Evolutionary conservation across 768 basidiomycete species (phyloP), one percentile per base, ranked within the genome.

Genomic region (Fibroporia radiculosa): DNA sequence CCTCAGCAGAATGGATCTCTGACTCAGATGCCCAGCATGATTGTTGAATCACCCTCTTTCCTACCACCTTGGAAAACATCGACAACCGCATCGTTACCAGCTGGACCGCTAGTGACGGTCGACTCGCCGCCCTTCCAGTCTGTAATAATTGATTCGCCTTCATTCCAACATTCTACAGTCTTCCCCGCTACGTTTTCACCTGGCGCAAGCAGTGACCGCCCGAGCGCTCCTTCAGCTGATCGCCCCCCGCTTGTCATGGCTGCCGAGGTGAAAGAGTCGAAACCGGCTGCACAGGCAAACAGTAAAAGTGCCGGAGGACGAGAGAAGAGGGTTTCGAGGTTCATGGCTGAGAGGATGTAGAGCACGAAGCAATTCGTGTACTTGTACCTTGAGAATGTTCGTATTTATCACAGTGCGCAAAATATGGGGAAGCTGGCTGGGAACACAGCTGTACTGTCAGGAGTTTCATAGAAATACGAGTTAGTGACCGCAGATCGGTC

Each of bases 1-100:
- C n/a, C n/a, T 19, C 25, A 19, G 6, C 24, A 35, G 7, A 25
- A 43, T 23, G 35, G 24, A 33, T 11, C 27, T 40, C 26, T 31
- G 22, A 36, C 36, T 8, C 54, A 52, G 48, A 57, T 56, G 54
- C 58, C 56, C 2, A 45, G 54, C 11, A 56, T 55, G 51, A 50
- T 56, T 25, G 53, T 61, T 4, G 59, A 53, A 6, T 61, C 59
- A 14, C 59, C 59, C 5, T 58, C 59, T 5, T 58, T 58, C 52
- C 35, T 25, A 20, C 44, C 37, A 11, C 50, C 54, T 1, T 13
- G 36, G 22, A 27, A 12, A 26, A 22, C 31, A 20, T 43, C 31
- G 25, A 12, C 43, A 31, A 31, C 29, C n/a, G 29, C 29, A 31
- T 31, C 29, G 29, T n/a, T n/a, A n/a, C n/a, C n/a, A n/a, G n/a